These are phyloP conservation scores for Alternaria ethzedia DNA, from an alignment of 2,329 filamentous ascomycete genomes.

Conservation along the genomic window DNA sequence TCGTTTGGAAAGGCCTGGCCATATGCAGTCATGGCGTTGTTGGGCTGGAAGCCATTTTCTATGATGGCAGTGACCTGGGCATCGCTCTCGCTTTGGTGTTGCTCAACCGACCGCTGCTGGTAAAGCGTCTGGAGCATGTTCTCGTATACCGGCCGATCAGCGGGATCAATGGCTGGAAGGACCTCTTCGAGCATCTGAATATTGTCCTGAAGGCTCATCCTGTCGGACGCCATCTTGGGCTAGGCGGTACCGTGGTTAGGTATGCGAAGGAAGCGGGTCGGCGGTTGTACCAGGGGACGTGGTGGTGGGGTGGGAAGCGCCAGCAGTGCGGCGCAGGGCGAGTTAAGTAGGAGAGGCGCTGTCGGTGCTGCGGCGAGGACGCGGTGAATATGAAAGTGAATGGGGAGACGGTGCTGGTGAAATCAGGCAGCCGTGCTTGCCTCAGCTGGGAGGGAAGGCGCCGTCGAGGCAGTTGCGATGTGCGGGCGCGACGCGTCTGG, in stretches of 20 bases:
- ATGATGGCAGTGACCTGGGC: background rate
- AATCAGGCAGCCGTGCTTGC: slow-evolving; percentile 10
- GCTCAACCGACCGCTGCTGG: background rate
- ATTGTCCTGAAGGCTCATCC: background rate
- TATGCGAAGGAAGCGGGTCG: background rate
- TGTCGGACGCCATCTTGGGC: background rate
- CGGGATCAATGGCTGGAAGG: background rate
- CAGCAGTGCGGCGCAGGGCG: background rate
- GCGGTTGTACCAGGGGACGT: background rate
- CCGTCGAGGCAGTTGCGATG: slow-evolving; percentile 10
- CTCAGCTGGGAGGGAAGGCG: background rate
- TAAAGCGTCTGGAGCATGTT: background rate
- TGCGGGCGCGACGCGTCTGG: slow-evolving; percentile 10
- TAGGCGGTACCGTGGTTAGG: background rate
- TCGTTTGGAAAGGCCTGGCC: background rate
- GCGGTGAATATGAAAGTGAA: slow-evolving; percentile 4
- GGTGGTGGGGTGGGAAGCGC: background rate
- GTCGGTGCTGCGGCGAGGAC: background rate
- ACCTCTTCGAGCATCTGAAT: slow-evolving; percentile 6
- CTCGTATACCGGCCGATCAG: slow-evolving; percentile 7
- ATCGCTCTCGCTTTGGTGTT: background rate
- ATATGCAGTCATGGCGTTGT: background rate
- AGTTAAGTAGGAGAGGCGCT: background rate
- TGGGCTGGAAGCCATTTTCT: background rate
- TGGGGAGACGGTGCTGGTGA: background rate